Conservation (phyloP, 2,329 filamentous ascomycete genomes). For the Fusarium sp. region DNA sequence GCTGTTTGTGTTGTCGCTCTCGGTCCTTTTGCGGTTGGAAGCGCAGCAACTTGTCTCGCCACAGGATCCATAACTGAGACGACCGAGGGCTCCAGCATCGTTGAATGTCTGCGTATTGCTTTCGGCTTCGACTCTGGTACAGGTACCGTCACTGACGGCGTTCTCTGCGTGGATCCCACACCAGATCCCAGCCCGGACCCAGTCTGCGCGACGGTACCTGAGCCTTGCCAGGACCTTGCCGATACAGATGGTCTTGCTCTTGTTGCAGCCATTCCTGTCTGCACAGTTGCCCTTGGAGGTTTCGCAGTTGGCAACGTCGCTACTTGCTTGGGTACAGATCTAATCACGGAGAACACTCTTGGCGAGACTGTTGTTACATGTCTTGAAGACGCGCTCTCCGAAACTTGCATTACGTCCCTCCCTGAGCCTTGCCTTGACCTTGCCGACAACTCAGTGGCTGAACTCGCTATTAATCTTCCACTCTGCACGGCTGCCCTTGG, state of each 20-base stretch:
- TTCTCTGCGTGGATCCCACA: background rate
- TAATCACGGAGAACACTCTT: background rate
- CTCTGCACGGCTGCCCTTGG: background rate
- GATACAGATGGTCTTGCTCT: background rate
- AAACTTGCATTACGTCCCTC: background rate
- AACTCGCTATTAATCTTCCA: background rate
- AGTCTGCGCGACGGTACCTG: background rate
- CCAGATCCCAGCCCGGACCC: background rate
- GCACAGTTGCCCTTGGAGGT: background rate
- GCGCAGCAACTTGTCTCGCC: background rate
- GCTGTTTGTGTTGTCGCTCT: background rate
- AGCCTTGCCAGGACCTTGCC: background rate
- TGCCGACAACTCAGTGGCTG: background rate
- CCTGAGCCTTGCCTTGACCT: background rate
- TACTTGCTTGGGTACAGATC: background rate
- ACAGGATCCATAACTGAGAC: background rate
- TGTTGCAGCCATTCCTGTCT: background rate
- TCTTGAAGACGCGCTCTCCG: background rate
- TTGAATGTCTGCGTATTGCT: background rate
- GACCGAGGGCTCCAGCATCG: background rate
- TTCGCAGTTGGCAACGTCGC: background rate
- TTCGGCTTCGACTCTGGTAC: background rate
- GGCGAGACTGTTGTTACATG: background rate
- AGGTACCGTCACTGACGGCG: background rate
- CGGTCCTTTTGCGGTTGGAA: background rate